Evolutionary conservation across 169 alveolate species (phyloP), one percentile per base, ranked within the genome.

Genomic region (Besnoitia besnoiti): DNA sequence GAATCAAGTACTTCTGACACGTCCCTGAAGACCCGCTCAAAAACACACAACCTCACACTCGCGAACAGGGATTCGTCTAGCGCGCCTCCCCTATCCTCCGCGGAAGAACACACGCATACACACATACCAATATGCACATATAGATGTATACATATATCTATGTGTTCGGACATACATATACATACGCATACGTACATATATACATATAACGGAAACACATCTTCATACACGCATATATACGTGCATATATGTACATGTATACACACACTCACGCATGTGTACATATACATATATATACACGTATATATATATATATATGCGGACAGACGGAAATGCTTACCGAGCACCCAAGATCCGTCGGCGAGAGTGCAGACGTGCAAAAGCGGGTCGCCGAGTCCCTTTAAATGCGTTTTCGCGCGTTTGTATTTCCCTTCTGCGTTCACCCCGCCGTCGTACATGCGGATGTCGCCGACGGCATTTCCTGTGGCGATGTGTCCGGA

Each of bases 271-370:
- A 55, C 21, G 40, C 59, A 77, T 37, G 3, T 0, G 7, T 39
- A 37, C 46, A 16, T n/a, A 77, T 40, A 14, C 37, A 37, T 39
- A 10, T 77, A 42, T 40, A 77, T 40, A 77, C 87, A 40, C 67
- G 27, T 55, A 77, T 4, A 42, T 42, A 77, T 44, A 77, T 35
- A 40, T 2, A 42, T 24, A 77, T 37, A 77, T 27, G 30, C 33
- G n/a, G 51, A 76, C 55, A 76, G 16, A 16, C 10, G 12, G 16
- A 19, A 5, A 39, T 73, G 59, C 91, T 77, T n/a, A 79, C 94
- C 94, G 0, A 97, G 85, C n/a, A 97, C 92, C 97, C 97, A 97
- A 39, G 94, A 62, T 10, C 97, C 97, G 90, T 96, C 97, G 42
- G 91, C 67, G 39, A 97, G 92, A 0, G 95, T 90, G 82, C 95